phyloP scores from a whole-genome alignment of 768 basidiomycete species.

The Phanerochaete carnosa region DNA sequence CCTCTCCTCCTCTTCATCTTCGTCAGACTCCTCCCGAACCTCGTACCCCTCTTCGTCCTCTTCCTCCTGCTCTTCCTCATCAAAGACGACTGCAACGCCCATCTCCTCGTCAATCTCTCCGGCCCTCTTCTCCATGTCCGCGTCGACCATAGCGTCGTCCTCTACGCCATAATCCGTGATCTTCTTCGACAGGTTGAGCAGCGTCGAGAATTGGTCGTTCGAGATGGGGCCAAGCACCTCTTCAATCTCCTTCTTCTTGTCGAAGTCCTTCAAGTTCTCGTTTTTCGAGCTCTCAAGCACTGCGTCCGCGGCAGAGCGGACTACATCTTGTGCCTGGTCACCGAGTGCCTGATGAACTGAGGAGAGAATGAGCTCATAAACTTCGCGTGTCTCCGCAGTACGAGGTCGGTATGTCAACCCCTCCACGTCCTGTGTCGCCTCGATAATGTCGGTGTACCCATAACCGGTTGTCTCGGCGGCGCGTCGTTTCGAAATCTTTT shows the following conservation, averaged over 20 bases:
- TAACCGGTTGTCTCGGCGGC: slow-evolving; percentile 61
- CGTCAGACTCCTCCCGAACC: slow-evolving; percentile 70
- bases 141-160: slow-evolving; percentile 75
- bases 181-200: slow-evolving; percentile 86
- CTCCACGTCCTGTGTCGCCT: slow-evolving; percentile 90
- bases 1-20: slow-evolving; percentile 63
- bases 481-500: slow-evolving; percentile 57
- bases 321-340: slow-evolving; percentile 94
- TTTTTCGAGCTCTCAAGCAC: slow-evolving; percentile 87
- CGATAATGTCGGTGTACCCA: slow-evolving; percentile 89
- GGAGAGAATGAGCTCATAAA: slow-evolving; percentile 88
- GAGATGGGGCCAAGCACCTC: slow-evolving; percentile 65
- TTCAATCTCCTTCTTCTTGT: slow-evolving; percentile 94
- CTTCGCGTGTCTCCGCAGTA: slow-evolving; percentile 91
- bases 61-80: slow-evolving; percentile 93
- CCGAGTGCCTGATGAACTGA: slow-evolving; percentile 81
- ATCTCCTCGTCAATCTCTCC: slow-evolving; percentile 93
- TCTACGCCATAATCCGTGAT: slow-evolving; percentile 94
- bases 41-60: slow-evolving; percentile 91
- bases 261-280: slow-evolving; percentile 89
- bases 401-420: slow-evolving; percentile 90
- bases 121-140: slow-evolving; percentile 76
- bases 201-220: slow-evolving; percentile 76
- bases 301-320: slow-evolving; percentile 92
- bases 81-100: slow-evolving; percentile 97